These are phyloP conservation scores for Trichomonascaceae sp. DNA, from an alignment of 1,139 yeast genomes.

Conservation along the genomic window DNA sequence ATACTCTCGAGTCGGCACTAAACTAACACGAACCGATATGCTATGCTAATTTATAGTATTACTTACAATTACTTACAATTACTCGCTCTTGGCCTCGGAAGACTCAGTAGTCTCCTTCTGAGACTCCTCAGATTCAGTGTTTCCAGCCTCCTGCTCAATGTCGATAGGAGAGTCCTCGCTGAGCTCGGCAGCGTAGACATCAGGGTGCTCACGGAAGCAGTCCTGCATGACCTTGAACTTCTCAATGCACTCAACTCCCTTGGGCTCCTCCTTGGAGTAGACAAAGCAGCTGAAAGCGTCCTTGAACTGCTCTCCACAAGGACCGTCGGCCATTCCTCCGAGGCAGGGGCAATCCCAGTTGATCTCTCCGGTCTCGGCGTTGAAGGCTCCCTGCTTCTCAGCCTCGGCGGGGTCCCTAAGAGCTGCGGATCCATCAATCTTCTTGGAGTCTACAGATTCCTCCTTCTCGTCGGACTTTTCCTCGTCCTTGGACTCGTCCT, in stretches of 20 bases:
- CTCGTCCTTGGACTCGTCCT: conserved; percentile 1
- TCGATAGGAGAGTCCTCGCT: conserved; percentile 35
- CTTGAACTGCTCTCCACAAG: conserved; percentile 97
- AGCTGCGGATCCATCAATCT: background rate
- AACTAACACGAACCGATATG: no score
- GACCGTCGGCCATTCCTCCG: conserved; percentile 98
- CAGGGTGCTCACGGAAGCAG: conserved; percentile 91
- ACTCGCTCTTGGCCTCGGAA: no score
- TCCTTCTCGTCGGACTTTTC: background rate
- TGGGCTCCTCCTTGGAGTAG: conserved; percentile 89
- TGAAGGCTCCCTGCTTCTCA: conserved; percentile 51
- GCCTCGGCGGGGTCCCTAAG: conserved; percentile 6
- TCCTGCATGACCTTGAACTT: conserved; percentile 87
- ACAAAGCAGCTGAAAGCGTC: conserved; percentile 94
- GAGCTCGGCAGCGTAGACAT: conserved; percentile 83
- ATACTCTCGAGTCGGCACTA: no score
- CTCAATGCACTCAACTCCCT: conserved; percentile 92
- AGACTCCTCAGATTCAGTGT: conserved; percentile 4
- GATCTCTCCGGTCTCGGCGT: conserved; percentile 97
- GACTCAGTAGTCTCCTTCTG: conserved; percentile 4
- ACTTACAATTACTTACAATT: no score
- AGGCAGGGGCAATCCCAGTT: conserved; percentile 99
- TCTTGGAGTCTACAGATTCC: background rate
- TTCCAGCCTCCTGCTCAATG: background rate
- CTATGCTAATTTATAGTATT: no score